These are phyloP conservation scores for Barnettozyma hawaiiensis DNA, from an alignment of 1,139 yeast genomes.

Conservation along the genomic window DNA sequence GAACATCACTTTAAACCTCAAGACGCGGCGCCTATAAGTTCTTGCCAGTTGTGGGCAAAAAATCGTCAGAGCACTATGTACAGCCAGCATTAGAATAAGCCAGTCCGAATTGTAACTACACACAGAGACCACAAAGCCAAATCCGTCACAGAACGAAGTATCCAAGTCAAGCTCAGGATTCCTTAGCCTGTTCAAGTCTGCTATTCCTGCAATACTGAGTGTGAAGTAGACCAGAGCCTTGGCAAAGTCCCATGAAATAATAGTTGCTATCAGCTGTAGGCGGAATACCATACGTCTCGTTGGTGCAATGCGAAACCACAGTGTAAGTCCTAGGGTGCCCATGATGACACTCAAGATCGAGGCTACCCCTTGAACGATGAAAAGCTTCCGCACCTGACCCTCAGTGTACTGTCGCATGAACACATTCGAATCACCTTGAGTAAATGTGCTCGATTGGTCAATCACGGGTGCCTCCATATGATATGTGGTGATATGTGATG, in stretches of 20 bases:
- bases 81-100: constrained; percentile 15
- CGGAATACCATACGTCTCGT: constrained; percentile 20
- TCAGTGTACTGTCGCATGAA: not conserved
- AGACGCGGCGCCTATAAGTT: constrained; percentile 9
- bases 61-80: constrained; percentile 20
- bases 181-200: not conserved
- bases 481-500: no score
- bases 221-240: constrained; percentile 15
- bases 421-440: not conserved
- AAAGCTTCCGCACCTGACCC: not conserved
- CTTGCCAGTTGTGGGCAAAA: constrained; percentile 14
- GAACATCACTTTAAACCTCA: constrained; percentile 7
- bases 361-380: constrained; percentile 9
- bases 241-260: constrained; percentile 17
- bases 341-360: constrained; percentile 12
- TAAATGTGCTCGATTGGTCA: no score
- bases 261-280: constrained; percentile 13
- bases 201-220: constrained; percentile 9
- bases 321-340: constrained; percentile 14
- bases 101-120: constrained; percentile 16
- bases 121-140: constrained; percentile 15
- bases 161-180: not conserved
- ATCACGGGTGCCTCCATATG: not conserved
- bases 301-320: constrained; percentile 22
- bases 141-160: constrained; percentile 15